These are phyloP conservation scores for Phaffomyces antillensis DNA, from an alignment of 805 yeast species.

Conservation along the genomic window DNA sequence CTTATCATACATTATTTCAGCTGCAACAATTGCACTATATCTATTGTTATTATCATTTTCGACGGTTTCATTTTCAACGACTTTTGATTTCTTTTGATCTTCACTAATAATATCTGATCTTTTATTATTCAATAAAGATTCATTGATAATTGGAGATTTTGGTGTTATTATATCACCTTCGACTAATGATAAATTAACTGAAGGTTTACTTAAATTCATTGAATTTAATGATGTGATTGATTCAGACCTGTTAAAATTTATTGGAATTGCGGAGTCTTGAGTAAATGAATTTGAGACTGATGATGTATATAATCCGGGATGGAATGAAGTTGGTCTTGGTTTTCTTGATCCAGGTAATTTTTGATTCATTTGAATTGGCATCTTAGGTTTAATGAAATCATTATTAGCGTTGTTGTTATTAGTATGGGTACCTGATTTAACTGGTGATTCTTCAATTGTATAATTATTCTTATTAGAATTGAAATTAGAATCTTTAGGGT, in stretches of 20 bases:
- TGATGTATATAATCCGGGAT: constrained; percentile 45
- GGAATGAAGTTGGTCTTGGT: constrained; percentile 81
- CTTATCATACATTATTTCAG: constrained; percentile 23
- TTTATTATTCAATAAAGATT: constrained; percentile 4
- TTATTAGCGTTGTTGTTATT: not conserved
- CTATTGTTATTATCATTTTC: constrained; percentile 17
- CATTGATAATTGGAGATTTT: constrained; percentile 18
- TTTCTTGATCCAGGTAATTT: constrained; percentile 37
- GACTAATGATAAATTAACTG: constrained; percentile 27
- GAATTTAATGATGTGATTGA: constrained; percentile 37
- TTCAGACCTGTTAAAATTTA: constrained; percentile 26
- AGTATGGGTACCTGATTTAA: not conserved
- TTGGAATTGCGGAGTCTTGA: too few relatives aligned
- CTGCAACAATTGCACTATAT: constrained; percentile 24
- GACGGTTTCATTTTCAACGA: not conserved
- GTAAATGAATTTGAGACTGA: constrained; percentile 15
- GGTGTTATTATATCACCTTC: constrained; percentile 32
- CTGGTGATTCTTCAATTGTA: constrained; percentile 21
- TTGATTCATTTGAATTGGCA: constrained; percentile 17
- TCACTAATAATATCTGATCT: constrained; percentile 5
- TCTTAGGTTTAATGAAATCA: constrained; percentile 18
- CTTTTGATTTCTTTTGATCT: constrained; percentile 1
- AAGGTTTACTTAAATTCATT: constrained; percentile 27
- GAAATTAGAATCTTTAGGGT: constrained; percentile 3
- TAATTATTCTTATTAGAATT: constrained; percentile 9